Conservation (phyloP, 2,329 filamentous ascomycete genomes). For the Verticillium zaregamsianum region DNA sequence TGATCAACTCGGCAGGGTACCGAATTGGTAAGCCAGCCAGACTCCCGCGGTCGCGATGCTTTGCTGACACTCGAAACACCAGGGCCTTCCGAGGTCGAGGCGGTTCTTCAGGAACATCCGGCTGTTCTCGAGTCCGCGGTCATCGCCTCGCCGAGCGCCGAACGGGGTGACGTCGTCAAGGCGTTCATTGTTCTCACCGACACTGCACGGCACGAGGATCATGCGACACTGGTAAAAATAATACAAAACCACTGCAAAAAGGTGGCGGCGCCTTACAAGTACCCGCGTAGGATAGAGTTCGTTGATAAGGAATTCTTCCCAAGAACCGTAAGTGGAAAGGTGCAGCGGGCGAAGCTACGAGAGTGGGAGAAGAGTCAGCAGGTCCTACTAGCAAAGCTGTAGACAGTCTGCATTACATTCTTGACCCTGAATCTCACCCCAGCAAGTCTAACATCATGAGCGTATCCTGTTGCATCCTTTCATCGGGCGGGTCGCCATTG, state of each 20-base stretch:
- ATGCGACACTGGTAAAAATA: neutral
- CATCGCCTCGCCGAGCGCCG: neutral
- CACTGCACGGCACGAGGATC: neutral
- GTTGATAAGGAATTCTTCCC: neutral
- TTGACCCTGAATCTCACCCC: neutral
- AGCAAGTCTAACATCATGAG: neutral
- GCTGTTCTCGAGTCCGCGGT: neutral
- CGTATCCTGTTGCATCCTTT: neutral
- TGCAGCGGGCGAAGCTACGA: neutral
- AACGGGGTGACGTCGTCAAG: conserved; percentile 1
- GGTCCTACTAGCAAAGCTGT: neutral
- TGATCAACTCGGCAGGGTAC: conserved; percentile 1
- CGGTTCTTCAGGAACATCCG: conserved; percentile 1
- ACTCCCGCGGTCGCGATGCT: neutral
- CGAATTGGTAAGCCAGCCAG: neutral
- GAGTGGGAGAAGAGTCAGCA: neutral
- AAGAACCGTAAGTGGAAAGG: neutral
- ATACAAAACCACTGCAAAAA: conserved; percentile 1
- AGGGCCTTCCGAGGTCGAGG: conserved; percentile 1
- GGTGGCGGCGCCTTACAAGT: conserved; percentile 1
- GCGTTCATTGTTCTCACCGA: neutral
- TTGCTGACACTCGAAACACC: neutral
- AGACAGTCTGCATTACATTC: neutral
- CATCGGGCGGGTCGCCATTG: neutral
- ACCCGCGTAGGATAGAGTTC: conserved; percentile 1